Base-by-base conservation (phyloP, 2,329 filamentous ascomycete genomes). In the Verticillium longisporum region DNA sequence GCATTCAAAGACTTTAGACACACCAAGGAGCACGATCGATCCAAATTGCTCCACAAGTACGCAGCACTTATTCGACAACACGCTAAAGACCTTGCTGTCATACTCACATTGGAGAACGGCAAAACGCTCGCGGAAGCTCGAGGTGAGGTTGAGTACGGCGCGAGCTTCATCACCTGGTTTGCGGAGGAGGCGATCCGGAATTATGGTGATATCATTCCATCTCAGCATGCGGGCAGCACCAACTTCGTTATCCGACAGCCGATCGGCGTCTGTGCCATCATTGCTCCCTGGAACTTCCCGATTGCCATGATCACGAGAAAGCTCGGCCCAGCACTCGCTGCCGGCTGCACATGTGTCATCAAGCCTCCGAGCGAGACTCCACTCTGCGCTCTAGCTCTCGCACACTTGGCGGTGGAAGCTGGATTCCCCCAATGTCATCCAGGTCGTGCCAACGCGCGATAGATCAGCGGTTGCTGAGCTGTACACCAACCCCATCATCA, bases 281-380 rank as follows among this genome's bases (percentile, higher is more conserved):
- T 90, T 65, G 88, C 86, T 13, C 88, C 87, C 32, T 82, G 83
- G 84, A 87, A 88, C 73, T 88, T 88, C 66, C 80, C 80, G 13
- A 73, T 75, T 18, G 79, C 78, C 15, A 83, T 83, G 81, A 75
- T 81, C 59, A 75, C 75, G 4, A 68, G 77, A 33, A 79, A 80
- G 61, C 68, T 75, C 15, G 77, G 69, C 0, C 72, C 84, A 0
- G 83, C 83, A 1, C 76, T 91, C 33, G 88, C 88, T 13, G 88
- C 88, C 21, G 88, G 88, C 55, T 90, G 88, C 72, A 88, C 88
- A 1, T 83, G 90, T 11, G 87, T 91, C 4, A 82, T 83, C 58
- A 91, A 91, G 73, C 85, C 87, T n/a, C 86, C 88, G 0, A 81
- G 82, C 18, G 87, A 90, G 73, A 90, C 88, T 0, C 88, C 88